These are phyloP conservation scores for Tremella mesenterica DNA, from an alignment of 768 basidiomycete species.

Conservation along the genomic window DNA sequence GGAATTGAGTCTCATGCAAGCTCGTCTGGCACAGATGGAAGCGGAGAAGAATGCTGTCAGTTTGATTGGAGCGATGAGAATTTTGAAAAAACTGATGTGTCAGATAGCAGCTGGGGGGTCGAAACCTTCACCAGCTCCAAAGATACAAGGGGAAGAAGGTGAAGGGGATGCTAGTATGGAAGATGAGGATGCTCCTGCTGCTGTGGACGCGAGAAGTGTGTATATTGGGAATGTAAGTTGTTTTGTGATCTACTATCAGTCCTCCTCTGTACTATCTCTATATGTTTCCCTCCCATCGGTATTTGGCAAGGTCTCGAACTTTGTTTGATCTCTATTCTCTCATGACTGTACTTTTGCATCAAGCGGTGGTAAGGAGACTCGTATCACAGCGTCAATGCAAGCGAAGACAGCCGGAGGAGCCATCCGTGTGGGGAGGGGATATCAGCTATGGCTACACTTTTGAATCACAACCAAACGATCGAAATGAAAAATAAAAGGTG, in stretches of 20 bases:
- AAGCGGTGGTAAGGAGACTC: too few species aligned
- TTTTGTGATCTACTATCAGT: not conserved
- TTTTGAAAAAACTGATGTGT: constrained; percentile 1
- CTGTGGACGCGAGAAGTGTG: constrained; percentile 75
- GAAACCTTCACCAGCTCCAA: constrained; percentile 23
- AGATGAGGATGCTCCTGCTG: constrained; percentile 78
- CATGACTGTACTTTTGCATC: too few species aligned
- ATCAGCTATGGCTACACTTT: too few species aligned
- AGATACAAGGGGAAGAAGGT: constrained; percentile 9
- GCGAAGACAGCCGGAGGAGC: too few species aligned
- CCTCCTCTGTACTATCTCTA: too few species aligned
- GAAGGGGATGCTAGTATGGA: constrained; percentile 45
- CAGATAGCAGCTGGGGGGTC: not conserved
- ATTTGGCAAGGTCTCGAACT: too few species aligned
- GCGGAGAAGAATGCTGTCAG: constrained; percentile 31
- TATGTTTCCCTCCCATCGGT: too few species aligned
- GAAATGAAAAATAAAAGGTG: not conserved
- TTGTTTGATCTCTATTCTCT: not conserved
- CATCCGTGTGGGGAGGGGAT: too few species aligned
- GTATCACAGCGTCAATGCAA: too few species aligned
- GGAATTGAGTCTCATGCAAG: constrained; percentile 44
- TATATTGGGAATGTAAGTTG: constrained; percentile 86
- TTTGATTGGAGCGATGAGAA: not conserved
- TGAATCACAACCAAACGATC: too few species aligned
- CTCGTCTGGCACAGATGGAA: constrained; percentile 43